Base-by-base conservation (phyloP, 169 alveolate genomes). In the Theileria orientalis region DNA sequence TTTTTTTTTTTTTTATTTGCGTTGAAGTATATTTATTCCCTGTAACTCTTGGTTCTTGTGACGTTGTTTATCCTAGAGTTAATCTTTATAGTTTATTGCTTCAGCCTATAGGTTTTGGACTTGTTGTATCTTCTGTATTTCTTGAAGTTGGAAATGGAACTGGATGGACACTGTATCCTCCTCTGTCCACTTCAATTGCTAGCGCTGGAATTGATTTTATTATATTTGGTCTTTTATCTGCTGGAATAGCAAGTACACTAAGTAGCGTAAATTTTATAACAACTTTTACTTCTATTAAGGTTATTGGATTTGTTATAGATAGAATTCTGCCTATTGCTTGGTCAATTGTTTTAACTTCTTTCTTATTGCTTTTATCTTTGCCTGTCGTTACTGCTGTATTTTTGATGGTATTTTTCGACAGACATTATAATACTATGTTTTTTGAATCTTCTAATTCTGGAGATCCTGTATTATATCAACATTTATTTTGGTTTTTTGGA, bases 391-490 rank as follows among this genome's bases (percentile, higher is more conserved):
- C 73, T 30, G 86, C 84, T 2, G 94, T 70, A 13, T 64, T 86
- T 6, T 27, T 87, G 13, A 88, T 86, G 94, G 59, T 88, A 35
- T 33, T 82, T 32, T 30, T 85, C 1, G 94, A 86, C 35, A 37
- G 83, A 49, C 92, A 88, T 56, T 85, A 69, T 40, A 40, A 35
- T 30, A 76, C 93, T 11, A 29, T 91, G 41, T 89, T 80, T 61
- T 90, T 89, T 83, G 90, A 88, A 19, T 83, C 89, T 16, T 29
- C 85, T 9, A 83, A 73, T 23, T 83, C 91, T 16, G 93, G 94
- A 21, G 94, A 90, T 78, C 92, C 92, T 27, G 49, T 86, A 32
- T 74, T 84, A 59, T 89, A 89, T 84, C 92, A 86, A 89, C 94
- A 86, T 83, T 41, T 86, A 29, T 86, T 89, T 44, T 86, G 92